phyloP scores from a whole-genome alignment of 768 basidiomycete species.

The Pisolithus microcarpus region DNA sequence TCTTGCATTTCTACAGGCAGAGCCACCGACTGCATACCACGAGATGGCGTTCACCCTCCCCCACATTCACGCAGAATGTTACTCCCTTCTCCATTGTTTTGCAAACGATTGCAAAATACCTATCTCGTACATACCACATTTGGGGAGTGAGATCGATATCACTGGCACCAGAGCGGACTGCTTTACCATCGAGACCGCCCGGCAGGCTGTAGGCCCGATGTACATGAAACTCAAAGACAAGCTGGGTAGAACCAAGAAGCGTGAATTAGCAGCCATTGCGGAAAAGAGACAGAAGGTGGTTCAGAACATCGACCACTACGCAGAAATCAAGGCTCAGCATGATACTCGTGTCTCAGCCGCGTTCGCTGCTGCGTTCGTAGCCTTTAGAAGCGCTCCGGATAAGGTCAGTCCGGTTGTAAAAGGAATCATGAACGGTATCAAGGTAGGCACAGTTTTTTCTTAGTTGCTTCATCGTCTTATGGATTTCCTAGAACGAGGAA shows the following conservation, averaged over 20 bases:
- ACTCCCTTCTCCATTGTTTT: conserved; percentile 75
- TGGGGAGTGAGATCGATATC: conserved; percentile 74
- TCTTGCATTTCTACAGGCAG: conserved; percentile 64
- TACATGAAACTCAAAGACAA: conserved; percentile 71
- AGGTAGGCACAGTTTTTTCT: conserved; percentile 43
- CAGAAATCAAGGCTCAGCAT: conserved; percentile 75
- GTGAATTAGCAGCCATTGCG: conserved; percentile 60
- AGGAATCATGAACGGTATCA: conserved; percentile 95
- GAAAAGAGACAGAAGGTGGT: conserved; percentile 70
- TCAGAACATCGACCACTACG: conserved; percentile 69
- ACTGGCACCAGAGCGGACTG: conserved; percentile 53
- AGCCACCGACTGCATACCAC: conserved; percentile 75
- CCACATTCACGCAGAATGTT: conserved; percentile 76
- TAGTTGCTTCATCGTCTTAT: conserved; percentile 2
- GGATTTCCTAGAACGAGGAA: conserved; percentile 62
- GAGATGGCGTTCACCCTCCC: conserved; percentile 82
- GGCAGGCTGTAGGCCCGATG: conserved; percentile 58
- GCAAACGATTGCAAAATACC: conserved; percentile 82
- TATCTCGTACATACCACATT: conserved; percentile 65
- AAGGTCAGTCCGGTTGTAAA: conserved; percentile 96
- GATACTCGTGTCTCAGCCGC: conserved; percentile 85
- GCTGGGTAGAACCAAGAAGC: conserved; percentile 72
- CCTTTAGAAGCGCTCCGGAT: conserved; percentile 77
- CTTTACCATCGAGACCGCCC: conserved; percentile 77
- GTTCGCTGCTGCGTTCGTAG: conserved; percentile 86